phyloP scores from a whole-genome alignment of 176 grass and related monocot genomes.

The barley (Hordeum vulgare) region DNA sequence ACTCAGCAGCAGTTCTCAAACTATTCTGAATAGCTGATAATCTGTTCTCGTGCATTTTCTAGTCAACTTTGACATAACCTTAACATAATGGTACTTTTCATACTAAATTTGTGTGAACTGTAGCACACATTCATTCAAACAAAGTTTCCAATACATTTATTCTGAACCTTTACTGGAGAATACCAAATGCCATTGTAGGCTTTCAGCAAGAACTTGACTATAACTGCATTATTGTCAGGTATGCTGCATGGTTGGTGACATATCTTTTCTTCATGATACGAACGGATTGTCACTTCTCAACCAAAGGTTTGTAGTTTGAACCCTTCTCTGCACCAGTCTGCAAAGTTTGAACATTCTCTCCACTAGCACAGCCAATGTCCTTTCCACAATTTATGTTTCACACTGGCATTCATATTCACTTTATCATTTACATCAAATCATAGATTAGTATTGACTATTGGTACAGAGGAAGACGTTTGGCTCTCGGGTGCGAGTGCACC shows the following conservation, averaged over 20 bases:
- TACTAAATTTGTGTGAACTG: neutral
- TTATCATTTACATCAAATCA: neutral
- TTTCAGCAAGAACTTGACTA: neutral
- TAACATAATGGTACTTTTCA: neutral
- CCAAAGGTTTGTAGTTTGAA: slow-evolving; percentile 61
- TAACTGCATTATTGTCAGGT: slow-evolving; percentile 49
- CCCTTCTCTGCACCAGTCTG: neutral
- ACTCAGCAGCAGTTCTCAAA: neutral
- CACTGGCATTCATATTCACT: neutral
- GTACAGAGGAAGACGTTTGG: neutral
- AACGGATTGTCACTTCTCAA: slow-evolving; percentile 89
- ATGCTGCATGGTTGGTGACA: slow-evolving; percentile 82
- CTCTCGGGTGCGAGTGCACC: too few relatives aligned
- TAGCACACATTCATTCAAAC: neutral
- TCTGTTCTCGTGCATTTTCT: slow-evolving; percentile 17
- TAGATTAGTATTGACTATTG: neutral
- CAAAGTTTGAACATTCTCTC: neutral
- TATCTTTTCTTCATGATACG: slow-evolving; percentile 97
- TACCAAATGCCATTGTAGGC: neutral
- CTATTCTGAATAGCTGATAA: slow-evolving; percentile 9
- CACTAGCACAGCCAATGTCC: neutral
- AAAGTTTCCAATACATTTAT: neutral
- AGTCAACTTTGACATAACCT: neutral
- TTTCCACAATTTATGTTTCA: neutral
- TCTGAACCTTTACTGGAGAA: neutral